Base-by-base conservation (phyloP, 495 filamentous ascomycete species). In the Amniculicola lignicola region DNA sequence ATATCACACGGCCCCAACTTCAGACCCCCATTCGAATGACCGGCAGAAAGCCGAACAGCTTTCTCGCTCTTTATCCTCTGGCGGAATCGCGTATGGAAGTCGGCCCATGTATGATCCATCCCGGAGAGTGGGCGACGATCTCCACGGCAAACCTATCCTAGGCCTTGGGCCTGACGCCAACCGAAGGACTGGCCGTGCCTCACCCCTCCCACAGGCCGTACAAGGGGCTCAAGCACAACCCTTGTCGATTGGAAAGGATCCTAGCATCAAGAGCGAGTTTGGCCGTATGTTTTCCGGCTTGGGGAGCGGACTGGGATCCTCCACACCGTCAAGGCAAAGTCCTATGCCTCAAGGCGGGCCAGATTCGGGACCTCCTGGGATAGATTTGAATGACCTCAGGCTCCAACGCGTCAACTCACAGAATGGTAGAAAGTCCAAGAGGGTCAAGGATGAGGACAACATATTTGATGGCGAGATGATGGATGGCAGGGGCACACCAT, bases 281-380 rank as follows among this genome's bases (percentile, higher is more conserved):
- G 89, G 89, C 7, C 81, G 88, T 25, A 92, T 95, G 74, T 96
- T 95, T 71, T 86, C 87, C 2, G 90, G 90, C 16, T 86, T 96
- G 61, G 90, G 90, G 33, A 91, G 85, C 69, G 90, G 90, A 36
- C 83, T 91, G 4, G 84, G 87, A 24, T 73, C 71, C 4, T 75
- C 77, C 1, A 84, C 82, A 4, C 80, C 82, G 0, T 76, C 80
- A 43, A 73, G 72, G 16, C 59, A 75, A 12, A 85, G 81, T 59
- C 82, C 83, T 10, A 53, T 65, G 51, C 65, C 65, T 11, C 61
- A 64, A 27, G 50, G 29, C 35, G 49, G 47, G 28, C 41, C 36
- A 24, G 61, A 64, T 16, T 24, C 27, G 5, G 15, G 46, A 12
- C 43, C 59, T 16, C 41, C 54, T 27, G 39, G 44, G 16, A 45